Percentiles rank a stretch among this genome's conserved stretches.
phyloP scores from a whole-genome alignment of 1,139 yeast genomes.

The Candida sanyaensis region DNA sequence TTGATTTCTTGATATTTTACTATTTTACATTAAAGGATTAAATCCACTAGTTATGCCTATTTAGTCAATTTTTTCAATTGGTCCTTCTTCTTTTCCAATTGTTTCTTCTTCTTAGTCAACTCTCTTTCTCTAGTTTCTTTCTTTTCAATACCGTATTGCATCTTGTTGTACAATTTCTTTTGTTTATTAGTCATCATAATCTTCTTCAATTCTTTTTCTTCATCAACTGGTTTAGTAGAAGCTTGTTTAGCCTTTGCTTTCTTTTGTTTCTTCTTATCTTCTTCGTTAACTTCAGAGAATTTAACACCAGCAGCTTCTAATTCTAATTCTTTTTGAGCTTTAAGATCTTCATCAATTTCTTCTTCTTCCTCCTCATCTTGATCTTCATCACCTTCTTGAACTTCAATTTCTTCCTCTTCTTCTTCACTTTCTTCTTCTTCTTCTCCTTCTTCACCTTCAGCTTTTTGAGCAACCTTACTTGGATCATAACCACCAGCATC shows the following conservation, averaged over 20 bases:
- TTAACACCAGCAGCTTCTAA: conserved; percentile 86
- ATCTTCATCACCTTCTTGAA: conserved; percentile 48
- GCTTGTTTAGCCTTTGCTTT: conserved; percentile 14
- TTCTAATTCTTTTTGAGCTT: conserved; percentile 83
- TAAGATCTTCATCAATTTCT: conserved; percentile 55
- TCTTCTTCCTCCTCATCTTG: conserved; percentile 50
- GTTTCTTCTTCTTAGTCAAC: conserved; percentile 76
- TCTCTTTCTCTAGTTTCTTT: conserved; percentile 78
- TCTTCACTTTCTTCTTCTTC: conserved; percentile 51
- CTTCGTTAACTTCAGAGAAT: conserved; percentile 53
- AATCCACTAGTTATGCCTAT: not conserved
- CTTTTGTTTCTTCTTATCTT: conserved; percentile 31
- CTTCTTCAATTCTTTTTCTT: conserved; percentile 84
- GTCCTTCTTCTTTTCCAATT: conserved; percentile 66
- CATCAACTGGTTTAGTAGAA: conserved; percentile 47
- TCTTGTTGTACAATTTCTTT: conserved; percentile 90
- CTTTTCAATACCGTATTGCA: conserved; percentile 89
- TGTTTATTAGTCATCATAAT: conserved; percentile 98
- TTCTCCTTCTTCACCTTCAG: conserved; percentile 33
- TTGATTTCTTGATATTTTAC: not conserved
- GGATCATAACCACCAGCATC: conserved; percentile 92
- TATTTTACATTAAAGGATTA: not conserved
- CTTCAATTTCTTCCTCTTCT: conserved; percentile 50
- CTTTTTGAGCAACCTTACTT: conserved; percentile 43
- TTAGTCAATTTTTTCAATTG: conserved; percentile 41